Base-by-base conservation (phyloP, 1,284 basidiomycete species). In the Heimioporus punctisporus region DNA sequence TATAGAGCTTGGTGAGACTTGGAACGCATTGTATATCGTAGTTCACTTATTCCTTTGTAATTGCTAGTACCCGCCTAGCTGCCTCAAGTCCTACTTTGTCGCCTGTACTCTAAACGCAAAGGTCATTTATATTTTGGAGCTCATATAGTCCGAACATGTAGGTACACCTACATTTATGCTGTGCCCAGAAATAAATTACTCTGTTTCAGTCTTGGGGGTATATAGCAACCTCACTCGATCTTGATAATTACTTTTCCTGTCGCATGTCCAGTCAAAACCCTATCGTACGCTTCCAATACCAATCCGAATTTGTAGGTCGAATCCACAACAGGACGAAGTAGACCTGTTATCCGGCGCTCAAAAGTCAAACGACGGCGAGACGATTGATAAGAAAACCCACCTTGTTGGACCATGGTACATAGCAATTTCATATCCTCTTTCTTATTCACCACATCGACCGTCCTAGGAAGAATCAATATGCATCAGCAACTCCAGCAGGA, bases 191-290 rank as follows among this genome's bases (percentile, higher is more conserved):
- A n/a, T n/a, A n/a, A n/a, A n/a, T n/a, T n/a, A n/a, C n/a, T n/a
- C n/a, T n/a, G n/a, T n/a, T n/a, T n/a, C n/a, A n/a, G n/a, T n/a
- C n/a, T n/a, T n/a, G n/a, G n/a, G n/a, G n/a, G n/a, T n/a, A n/a
- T n/a, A n/a, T n/a, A n/a, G n/a, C n/a, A n/a, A n/a, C n/a, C n/a
- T 58, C 54, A 65, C 44, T 77, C 75, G 14, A 85, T 70, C 56
- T 76, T 79, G 15, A 86, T 71, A 3, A 83, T 70, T 4, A 92
- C 76, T 67, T 91, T 91, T 1, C 89, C 90, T 17, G 73, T 80
- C 4, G 85, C 83, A 44, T 80, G 75, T 6, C 73, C 69, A 6
- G 77, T 77, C 73, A 82, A 74, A n/a, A 88, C 62, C 46, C 76
- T 75, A 31, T 84, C 81, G 58, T 86, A 92, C 5, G 86, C 89